Conservation (phyloP, 805 yeast species). For the Lachancea lanzarotensis region DNA sequence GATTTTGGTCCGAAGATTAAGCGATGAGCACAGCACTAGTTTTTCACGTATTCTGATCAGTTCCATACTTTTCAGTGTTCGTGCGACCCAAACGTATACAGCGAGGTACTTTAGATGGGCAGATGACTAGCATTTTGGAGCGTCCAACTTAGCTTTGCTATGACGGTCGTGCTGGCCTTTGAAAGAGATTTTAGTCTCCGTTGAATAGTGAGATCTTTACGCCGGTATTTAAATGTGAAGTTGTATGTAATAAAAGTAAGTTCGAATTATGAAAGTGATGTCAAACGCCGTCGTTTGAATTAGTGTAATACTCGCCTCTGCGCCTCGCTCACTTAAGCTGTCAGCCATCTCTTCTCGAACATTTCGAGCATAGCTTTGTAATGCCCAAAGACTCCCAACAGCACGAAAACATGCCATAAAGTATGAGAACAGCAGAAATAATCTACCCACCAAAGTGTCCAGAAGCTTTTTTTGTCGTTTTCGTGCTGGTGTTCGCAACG, state of each 20-base stretch:
- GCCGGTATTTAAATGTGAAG: neutral
- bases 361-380: constrained; percentile 71
- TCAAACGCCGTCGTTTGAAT: neutral
- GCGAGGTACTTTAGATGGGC: no score
- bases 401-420: constrained; percentile 88
- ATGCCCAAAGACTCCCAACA: constrained; percentile 85
- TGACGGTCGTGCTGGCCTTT: no score
- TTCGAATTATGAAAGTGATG: neutral
- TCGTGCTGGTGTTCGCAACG: constrained; percentile 8
- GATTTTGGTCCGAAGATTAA: neutral
- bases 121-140: no score
- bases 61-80: no score
- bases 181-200: no score
- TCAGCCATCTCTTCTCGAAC: constrained; percentile 41
- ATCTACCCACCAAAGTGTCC: constrained; percentile 79
- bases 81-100: no score
- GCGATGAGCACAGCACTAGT: neutral
- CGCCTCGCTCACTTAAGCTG: neutral
- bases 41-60: no score
- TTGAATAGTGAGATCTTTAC: neutral
- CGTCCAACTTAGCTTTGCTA: no score
- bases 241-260: neutral
- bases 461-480: constrained; percentile 32
- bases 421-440: constrained; percentile 75
- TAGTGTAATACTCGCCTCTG: no score